These are phyloP conservation scores for Mycena latifolia DNA, from an alignment of 768 basidiomycete species.

Conservation along the genomic window DNA sequence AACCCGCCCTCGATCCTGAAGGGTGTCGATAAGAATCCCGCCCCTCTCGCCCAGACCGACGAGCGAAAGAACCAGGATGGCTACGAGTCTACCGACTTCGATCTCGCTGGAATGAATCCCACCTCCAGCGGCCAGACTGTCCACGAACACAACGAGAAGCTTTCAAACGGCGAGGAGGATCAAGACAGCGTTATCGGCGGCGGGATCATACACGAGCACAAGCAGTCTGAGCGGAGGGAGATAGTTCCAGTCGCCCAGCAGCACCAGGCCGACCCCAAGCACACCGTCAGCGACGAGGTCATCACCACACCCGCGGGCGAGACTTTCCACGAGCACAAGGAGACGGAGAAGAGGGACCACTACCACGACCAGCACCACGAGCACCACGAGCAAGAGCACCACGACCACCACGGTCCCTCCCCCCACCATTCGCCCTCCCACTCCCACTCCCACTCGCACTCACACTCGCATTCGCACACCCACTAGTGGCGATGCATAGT, in stretches of 20 bases:
- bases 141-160: background rate
- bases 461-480: background rate
- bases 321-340: background rate
- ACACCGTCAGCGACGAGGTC: background rate
- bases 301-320: background rate
- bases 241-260: background rate
- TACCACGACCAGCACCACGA: background rate
- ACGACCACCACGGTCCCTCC: too few relatives aligned
- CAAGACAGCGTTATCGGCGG: background rate
- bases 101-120: background rate
- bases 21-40: background rate
- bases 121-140: background rate
- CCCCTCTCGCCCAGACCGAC: background rate
- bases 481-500: background rate
- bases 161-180: background rate
- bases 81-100: background rate
- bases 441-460: background rate
- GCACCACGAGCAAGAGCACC: background rate
- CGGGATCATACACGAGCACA: background rate
- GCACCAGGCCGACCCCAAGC: background rate
- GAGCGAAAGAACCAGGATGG: background rate
- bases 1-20: background rate
- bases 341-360: slow-evolving; percentile 6
- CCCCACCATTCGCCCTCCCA: too few relatives aligned
- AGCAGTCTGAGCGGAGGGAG: background rate